These are phyloP conservation scores for Cucurbita ficifolia DNA, from an alignment of 306 rosid genomes.

Conservation along the genomic window DNA sequence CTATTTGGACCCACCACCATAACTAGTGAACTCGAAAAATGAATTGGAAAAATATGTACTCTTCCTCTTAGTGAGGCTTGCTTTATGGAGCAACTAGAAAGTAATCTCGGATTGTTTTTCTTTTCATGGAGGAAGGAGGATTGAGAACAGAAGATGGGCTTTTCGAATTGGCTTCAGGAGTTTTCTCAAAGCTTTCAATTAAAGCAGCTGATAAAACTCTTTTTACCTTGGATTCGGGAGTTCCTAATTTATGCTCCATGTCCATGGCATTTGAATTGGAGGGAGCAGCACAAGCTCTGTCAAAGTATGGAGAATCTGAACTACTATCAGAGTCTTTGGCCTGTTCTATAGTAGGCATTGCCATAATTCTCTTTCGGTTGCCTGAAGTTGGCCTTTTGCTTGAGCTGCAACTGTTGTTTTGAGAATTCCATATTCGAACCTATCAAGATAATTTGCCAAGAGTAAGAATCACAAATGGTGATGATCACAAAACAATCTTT, in stretches of 20 bases:
- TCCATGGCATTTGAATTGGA: slow-evolving; percentile 12
- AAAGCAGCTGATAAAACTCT: slow-evolving; percentile 17
- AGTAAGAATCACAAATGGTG: not conserved
- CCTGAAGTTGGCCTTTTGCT: slow-evolving; percentile 26
- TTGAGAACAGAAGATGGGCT: slow-evolving; percentile 90
- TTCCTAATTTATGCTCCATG: slow-evolving; percentile 30
- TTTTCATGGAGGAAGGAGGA: slow-evolving; percentile 68
- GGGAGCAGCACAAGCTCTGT: slow-evolving; percentile 5
- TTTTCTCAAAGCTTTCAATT: slow-evolving; percentile 32
- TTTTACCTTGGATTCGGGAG: slow-evolving; percentile 37
- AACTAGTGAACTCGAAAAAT: not conserved
- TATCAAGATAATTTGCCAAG: slow-evolving; percentile 12
- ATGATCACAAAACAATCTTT: not conserved
- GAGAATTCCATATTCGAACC: slow-evolving; percentile 65
- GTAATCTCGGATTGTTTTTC: slow-evolving; percentile 85
- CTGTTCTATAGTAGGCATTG: slow-evolving; percentile 39
- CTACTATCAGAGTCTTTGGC: slow-evolving; percentile 12
- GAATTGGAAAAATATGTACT: not conserved
- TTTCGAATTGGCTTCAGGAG: slow-evolving; percentile 55
- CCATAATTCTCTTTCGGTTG: slow-evolving; percentile 69
- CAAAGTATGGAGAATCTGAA: slow-evolving; percentile 1
- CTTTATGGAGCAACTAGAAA: slow-evolving; percentile 34
- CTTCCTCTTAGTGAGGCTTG: not conserved
- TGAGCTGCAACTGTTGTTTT: slow-evolving; percentile 21
- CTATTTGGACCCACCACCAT: not conserved